Base-by-base conservation (phyloP, 129 eudicot genomes). In the Helichrysum umbraculigerum region DNA sequence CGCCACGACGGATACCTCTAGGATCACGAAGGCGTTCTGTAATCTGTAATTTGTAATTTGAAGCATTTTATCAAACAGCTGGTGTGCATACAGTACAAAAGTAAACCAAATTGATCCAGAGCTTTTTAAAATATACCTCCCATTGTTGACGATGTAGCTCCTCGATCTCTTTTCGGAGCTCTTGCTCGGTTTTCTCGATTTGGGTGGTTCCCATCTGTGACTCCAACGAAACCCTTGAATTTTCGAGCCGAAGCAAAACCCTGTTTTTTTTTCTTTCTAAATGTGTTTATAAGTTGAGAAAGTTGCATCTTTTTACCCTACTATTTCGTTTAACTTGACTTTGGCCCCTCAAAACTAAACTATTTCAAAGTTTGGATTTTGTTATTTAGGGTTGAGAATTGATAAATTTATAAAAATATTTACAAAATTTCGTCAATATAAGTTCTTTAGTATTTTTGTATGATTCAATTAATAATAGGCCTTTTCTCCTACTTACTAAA, bases 1-100 rank as follows among this genome's bases (percentile, higher is more conserved):
- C 98, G 33, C 96, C 96, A 0, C 98, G 91, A 16, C 98, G 98
- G 73, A 94, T 82, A 6, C 98, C 98, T 74, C 97, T 79, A 28
- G 98, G 98, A 78, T 94, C 97, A 51, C 96, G 95, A 69, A 94
- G 89, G 51, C 98, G 88, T 79, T 90, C 97, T 5, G 97, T 88
- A 71, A 94, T 85, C 98, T 94, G 82, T 35, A 8, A 15, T 1
- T 25, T 25, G 28, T 25, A 25, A 25, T 25, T 25, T 41, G 51
- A 20, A 33, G 52, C 44, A 82, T 62, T 11, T 62, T 3, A 73
- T 29, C 71, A 50, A 79, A 47, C 72, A 42, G 19, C 5, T 73
- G 71, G 58, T 65, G 66, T 28, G 68, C 63, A 72, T 21, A 33
- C 50, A 77, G 15, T 47, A 14, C 14, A 14, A 22, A 35, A 70